Percentiles rank a stretch among this genome's conserved stretches.
Evolutionary conservation across 129 eudicot species (phyloP).

Genomic region (Pulicaria dysenterica): DNA sequence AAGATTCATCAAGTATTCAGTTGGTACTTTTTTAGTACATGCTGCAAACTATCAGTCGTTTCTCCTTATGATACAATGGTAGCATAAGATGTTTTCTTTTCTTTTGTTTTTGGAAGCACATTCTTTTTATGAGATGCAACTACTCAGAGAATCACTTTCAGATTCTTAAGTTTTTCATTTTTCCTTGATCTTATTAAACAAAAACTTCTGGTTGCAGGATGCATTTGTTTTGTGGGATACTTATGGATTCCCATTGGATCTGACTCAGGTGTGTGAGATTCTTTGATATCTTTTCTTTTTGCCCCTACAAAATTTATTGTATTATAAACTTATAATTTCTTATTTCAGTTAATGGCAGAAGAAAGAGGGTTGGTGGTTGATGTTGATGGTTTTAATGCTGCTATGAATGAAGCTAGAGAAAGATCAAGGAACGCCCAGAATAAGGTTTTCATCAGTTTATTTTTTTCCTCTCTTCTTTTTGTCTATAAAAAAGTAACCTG

Average conservation of each 20-base stretch:
- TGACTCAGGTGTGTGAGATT: slow-evolving; percentile 72
- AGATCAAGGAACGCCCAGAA: slow-evolving; percentile 92
- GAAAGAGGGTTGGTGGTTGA: slow-evolving; percentile 90
- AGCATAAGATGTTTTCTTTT: background rate
- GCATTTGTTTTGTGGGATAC: slow-evolving; percentile 98
- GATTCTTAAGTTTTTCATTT: slow-evolving; percentile 14
- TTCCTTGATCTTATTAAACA: slow-evolving; percentile 17
- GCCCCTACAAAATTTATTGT: background rate
- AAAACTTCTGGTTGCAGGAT: slow-evolving; percentile 59
- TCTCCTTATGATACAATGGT: background rate
- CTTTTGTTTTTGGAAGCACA: background rate
- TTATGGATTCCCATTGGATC: slow-evolving; percentile 92
- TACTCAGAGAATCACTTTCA: background rate
- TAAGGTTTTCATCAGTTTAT: slow-evolving; percentile 56
- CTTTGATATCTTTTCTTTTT: background rate
- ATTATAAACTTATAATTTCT: slow-evolving; percentile 1
- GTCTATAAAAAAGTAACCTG: background rate
- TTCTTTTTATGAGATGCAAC: background rate
- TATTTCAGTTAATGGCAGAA: slow-evolving; percentile 90
- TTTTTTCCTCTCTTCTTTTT: background rate
- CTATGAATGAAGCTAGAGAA: slow-evolving; percentile 97
- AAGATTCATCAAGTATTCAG: background rate
- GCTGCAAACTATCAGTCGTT: background rate
- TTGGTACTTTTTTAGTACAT: slow-evolving; percentile 12
- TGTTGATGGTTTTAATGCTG: slow-evolving; percentile 64